Conservation (phyloP, 768 basidiomycete species). For the Hemileccinum rubropunctum region DNA sequence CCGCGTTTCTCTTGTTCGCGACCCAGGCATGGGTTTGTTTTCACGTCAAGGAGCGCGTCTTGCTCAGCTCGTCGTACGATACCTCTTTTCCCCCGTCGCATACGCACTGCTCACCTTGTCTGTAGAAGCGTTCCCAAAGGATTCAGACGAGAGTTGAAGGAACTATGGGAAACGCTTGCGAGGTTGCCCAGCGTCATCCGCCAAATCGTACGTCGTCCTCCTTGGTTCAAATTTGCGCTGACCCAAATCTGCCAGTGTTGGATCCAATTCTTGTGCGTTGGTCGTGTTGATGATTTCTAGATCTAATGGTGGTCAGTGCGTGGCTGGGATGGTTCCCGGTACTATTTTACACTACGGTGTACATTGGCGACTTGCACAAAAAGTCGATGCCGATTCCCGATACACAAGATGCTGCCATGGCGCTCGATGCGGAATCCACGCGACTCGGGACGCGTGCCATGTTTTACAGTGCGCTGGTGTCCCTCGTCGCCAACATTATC, state of each 20-base stretch:
- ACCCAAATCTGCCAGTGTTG: slow-evolving; percentile 49
- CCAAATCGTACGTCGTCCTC: slow-evolving; percentile 61
- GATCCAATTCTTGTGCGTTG: slow-evolving; percentile 77
- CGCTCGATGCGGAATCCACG: slow-evolving; percentile 65
- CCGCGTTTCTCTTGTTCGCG: slow-evolving; percentile 59
- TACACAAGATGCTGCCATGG: slow-evolving; percentile 31
- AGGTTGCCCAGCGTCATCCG: slow-evolving; percentile 72
- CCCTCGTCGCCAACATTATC: slow-evolving; percentile 63
- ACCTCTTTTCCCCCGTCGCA: neutral
- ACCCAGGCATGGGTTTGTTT: slow-evolving; percentile 63
- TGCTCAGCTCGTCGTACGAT: slow-evolving; percentile 43
- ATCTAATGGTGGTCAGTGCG: slow-evolving; percentile 42
- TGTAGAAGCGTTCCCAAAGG: slow-evolving; percentile 24
- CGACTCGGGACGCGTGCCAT: slow-evolving; percentile 82
- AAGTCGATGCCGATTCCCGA: slow-evolving; percentile 35
- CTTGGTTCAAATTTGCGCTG: slow-evolving; percentile 6
- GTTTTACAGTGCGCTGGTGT: slow-evolving; percentile 70
- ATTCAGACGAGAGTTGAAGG: slow-evolving; percentile 46
- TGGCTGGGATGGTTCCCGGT: slow-evolving; percentile 94
- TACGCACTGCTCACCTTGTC: slow-evolving; percentile 1
- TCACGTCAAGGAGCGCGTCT: slow-evolving; percentile 70
- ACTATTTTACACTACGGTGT: slow-evolving; percentile 84
- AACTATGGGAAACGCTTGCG: slow-evolving; percentile 69
- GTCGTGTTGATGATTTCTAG: neutral
- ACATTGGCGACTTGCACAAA: slow-evolving; percentile 85